A percentile compares a stretch with the other conserved stretches of the same genome.
Conservation (phyloP, 371 early-diverging fungal species). For the Rhizopus microsporus region DNA sequence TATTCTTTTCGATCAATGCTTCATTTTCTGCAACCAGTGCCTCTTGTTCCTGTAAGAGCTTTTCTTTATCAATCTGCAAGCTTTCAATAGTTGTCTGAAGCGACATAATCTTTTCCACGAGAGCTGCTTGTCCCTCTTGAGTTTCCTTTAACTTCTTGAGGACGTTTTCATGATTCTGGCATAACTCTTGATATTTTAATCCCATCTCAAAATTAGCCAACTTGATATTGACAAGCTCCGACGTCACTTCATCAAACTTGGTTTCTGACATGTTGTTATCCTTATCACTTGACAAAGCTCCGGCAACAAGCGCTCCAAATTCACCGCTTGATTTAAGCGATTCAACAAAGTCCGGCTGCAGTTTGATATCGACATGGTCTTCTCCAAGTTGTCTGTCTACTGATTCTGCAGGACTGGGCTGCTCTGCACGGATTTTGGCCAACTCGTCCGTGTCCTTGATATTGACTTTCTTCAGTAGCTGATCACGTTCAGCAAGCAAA, state of each 20-base stretch:
- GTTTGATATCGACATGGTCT: neutral
- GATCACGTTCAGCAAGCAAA: constrained; percentile 23
- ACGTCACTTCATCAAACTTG: constrained; percentile 25
- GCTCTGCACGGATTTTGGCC: constrained; percentile 6
- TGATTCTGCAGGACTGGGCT: constrained; percentile 23
- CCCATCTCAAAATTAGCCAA: constrained; percentile 48
- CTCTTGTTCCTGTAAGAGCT: constrained; percentile 34
- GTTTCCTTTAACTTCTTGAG: constrained; percentile 20
- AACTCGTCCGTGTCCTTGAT: constrained; percentile 21
- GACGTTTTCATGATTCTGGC: constrained; percentile 40
- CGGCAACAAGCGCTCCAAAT: constrained; percentile 45
- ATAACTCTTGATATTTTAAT: constrained; percentile 40
- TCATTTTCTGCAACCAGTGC: constrained; percentile 26
- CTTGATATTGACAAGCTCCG: constrained; percentile 34
- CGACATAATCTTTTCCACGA: constrained; percentile 30
- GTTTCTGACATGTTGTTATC: neutral
- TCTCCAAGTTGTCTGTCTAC: constrained; percentile 6
- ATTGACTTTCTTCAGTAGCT: constrained; percentile 20
- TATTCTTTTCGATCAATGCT: constrained; percentile 22
- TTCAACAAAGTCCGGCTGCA: constrained; percentile 28
- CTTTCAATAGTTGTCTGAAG: constrained; percentile 29
- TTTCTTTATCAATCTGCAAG: constrained; percentile 32
- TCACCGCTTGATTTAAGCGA: constrained; percentile 39
- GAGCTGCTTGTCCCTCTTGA: constrained; percentile 28
- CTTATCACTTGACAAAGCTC: constrained; percentile 28